A percentile compares a stretch with the other conserved stretches of the same genome.
Evolutionary conservation across 192 early-diverging fungal species (phyloP).

Genomic region (Linnemannia exigua): DNA sequence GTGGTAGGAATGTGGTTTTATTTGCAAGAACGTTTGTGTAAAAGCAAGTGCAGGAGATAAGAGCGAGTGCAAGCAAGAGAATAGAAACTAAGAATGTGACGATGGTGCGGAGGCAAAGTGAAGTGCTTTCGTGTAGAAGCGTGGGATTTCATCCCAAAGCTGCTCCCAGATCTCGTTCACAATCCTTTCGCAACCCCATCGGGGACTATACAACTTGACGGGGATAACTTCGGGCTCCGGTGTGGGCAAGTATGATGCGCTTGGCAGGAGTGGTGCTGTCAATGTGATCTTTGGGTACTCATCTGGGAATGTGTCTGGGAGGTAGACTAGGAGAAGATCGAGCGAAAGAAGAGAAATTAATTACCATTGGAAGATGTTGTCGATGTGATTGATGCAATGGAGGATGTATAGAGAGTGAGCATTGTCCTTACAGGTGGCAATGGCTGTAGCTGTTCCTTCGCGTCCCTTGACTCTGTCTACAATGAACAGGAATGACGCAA

Average conservation of each 20-base stretch:
- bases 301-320: conserved; percentile 33
- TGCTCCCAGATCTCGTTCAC: conserved; percentile 42
- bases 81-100: not conserved
- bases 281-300: conserved; percentile 41
- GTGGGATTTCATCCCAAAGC: conserved; percentile 40
- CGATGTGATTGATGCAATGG: no score
- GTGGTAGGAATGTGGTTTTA: no score
- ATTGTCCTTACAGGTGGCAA: conserved; percentile 27
- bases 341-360: not conserved
- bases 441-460: conserved; percentile 19
- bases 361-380: not conserved
- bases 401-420: no score
- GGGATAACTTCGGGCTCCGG: conserved; percentile 27
- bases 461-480: conserved; percentile 10
- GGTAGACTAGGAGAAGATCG: conserved; percentile 12
- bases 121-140: conserved; percentile 12
- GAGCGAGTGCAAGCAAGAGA: not conserved
- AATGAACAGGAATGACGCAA: conserved; percentile 27
- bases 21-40: no score
- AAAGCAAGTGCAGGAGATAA: not conserved
- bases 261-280: conserved; percentile 20
- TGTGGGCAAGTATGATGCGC: not conserved
- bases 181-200: conserved; percentile 39
- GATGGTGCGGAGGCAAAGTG: not conserved
- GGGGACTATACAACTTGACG: conserved; percentile 35